phyloP scores from a whole-genome alignment of 2,329 filamentous ascomycete species.

The Fusarium sp. region DNA sequence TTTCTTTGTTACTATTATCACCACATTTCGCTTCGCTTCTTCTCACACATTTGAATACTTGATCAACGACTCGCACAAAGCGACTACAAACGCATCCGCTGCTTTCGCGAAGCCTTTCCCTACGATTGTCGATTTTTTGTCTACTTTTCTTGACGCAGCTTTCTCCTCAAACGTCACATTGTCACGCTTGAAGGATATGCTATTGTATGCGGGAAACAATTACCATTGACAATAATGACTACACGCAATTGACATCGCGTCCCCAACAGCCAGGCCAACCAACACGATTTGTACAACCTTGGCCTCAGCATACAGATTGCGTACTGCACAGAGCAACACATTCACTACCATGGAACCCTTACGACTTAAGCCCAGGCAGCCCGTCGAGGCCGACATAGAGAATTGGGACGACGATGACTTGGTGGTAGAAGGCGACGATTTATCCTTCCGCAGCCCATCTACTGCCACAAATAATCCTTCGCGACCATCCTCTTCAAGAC shows the following conservation, averaged over 20 bases:
- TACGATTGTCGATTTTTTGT: conserved; percentile 19
- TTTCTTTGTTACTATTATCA: conserved; percentile 23
- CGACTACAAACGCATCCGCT: conserved; percentile 9
- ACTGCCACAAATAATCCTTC: conserved; percentile 53
- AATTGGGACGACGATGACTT: conserved; percentile 84
- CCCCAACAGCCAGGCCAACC: conserved; percentile 26
- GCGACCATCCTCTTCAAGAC: conserved; percentile 52
- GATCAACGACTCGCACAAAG: conserved; percentile 11
- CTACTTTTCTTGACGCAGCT: not conserved
- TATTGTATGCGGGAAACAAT: conserved; percentile 36
- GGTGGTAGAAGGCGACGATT: conserved; percentile 72
- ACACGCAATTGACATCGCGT: conserved; percentile 40
- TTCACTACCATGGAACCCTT: conserved; percentile 60
- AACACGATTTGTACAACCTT: conserved; percentile 20
- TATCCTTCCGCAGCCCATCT: conserved; percentile 64
- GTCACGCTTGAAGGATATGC: conserved; percentile 35
- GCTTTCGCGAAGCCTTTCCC: conserved; percentile 10
- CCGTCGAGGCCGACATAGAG: conserved; percentile 71
- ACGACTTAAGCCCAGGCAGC: conserved; percentile 60
- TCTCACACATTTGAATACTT: conserved; percentile 21
- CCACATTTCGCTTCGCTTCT: conserved; percentile 26
- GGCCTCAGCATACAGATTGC: conserved; percentile 15
- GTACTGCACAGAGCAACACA: conserved; percentile 14
- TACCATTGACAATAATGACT: conserved; percentile 42
- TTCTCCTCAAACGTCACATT: not conserved